phyloP scores from a whole-genome alignment of 805 yeast species.

The Cyberlindnera xylosilytica region DNA sequence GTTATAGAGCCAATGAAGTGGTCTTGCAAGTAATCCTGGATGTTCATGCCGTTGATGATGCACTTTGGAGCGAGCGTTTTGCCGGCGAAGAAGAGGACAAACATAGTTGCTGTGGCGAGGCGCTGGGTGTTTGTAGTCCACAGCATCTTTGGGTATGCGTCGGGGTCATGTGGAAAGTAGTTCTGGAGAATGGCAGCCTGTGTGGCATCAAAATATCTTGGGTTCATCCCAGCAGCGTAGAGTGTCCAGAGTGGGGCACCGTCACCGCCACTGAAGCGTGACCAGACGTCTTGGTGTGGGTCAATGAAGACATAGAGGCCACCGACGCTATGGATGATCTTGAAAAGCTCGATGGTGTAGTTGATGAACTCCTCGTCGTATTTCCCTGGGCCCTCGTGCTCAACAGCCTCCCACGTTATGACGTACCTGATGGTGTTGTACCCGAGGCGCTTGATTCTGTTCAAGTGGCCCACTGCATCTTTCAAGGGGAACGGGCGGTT shows the following conservation, averaged over 20 bases:
- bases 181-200: constrained; percentile 83
- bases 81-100: constrained; percentile 83
- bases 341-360: constrained; percentile 61
- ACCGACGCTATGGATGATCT: constrained; percentile 56
- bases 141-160: constrained; percentile 73
- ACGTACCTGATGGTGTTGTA: constrained; percentile 74
- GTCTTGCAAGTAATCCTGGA: constrained; percentile 72
- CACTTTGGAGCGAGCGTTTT: constrained; percentile 72
- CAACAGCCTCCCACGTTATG: constrained; percentile 90
- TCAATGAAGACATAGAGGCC: constrained; percentile 79
- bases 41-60: constrained; percentile 63
- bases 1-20: constrained; percentile 57
- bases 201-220: constrained; percentile 62
- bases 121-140: constrained; percentile 89
- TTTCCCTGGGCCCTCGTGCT: constrained; percentile 79
- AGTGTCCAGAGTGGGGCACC: constrained; percentile 96
- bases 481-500: constrained; percentile 77
- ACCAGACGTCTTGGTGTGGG: constrained; percentile 95
- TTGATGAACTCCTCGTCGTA: constrained; percentile 78
- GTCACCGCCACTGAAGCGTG: constrained; percentile 81
- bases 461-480: constrained; percentile 68
- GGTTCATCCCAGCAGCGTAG: constrained; percentile 84
- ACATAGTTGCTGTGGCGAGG: constrained; percentile 76
- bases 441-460: constrained; percentile 74
- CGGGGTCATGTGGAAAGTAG: constrained; percentile 35